Conservation (phyloP, 2,329 filamentous ascomycete genomes). For the Aspergillus floridensis region DNA sequence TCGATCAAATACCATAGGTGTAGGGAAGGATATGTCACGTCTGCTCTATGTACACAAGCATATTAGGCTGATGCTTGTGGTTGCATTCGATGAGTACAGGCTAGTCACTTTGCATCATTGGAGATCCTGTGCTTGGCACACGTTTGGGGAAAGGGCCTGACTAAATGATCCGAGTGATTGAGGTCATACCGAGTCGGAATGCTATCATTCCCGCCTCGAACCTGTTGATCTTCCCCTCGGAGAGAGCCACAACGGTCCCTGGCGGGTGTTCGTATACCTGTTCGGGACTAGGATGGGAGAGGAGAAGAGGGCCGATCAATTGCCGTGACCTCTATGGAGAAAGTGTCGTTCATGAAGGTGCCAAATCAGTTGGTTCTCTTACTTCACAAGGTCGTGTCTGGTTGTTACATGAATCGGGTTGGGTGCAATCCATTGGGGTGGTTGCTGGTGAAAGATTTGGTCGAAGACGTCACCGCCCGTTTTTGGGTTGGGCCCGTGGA, state of each 20-base stretch:
- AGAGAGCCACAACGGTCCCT: conserved; percentile 6
- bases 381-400: not conserved
- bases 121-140: not conserved
- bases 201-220: conserved; percentile 1
- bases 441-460: conserved; percentile 6
- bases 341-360: not conserved
- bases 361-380: not conserved
- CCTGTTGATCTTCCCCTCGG: conserved; percentile 4
- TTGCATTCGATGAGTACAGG: not conserved
- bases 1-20: not conserved
- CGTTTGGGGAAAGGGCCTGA: not conserved
- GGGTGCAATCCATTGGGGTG: conserved; percentile 2
- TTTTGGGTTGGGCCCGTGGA: not conserved
- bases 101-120: not conserved
- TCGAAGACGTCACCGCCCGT: conserved; percentile 18
- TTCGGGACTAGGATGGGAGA: not conserved
- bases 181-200: conserved; percentile 4
- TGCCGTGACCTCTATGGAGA: not conserved
- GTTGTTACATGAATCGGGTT: not conserved
- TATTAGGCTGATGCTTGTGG: not conserved
- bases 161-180: not conserved
- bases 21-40: not conserved
- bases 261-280: conserved; percentile 6
- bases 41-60: not conserved
- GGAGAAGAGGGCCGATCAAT: not conserved